Evolutionary conservation across 306 rosid species (phyloP), one percentile per base, ranked within the genome.

Genomic region (Castanea crenata): DNA sequence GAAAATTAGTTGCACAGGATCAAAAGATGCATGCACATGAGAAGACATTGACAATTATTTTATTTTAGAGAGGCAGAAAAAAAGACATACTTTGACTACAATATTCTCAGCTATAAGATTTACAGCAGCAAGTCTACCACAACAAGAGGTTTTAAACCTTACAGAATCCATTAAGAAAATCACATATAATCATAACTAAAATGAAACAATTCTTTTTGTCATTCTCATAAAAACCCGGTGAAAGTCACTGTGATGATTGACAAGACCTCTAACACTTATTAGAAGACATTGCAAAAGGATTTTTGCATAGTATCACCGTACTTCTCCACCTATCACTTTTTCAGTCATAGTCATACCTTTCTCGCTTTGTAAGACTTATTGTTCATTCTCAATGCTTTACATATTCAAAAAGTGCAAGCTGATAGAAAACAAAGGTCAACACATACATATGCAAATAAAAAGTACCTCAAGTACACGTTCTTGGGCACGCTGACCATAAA

Each of bases 401-500:
- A 49, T 49, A 12, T 49, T 49, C 5, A 49, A 49, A 49, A 49
- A 49, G 54, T 12, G 16, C 16, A 49, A 49, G 54, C 54, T 49
- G 4, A 49, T 49, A 49, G 54, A 49, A 49, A 49, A 13, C 59
- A 23, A 84, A 71, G 68, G 18, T 34, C 44, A 78, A 67, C 3
- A 23, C 27, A 27, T 58, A 49, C 19, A 34, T 21, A 32, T 55
- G 73, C 61, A 49, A 73, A 79, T 71, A 55, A 74, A 57, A 69
- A 32, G 85, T 83, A 95, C 99, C 99, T 93, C 95, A 67, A 90
- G 81, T 38, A 86, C 82, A 34, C 73, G 81, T 69, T 87, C 91
- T 79, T 77, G 90, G 84, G 91, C 89, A 55, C 72, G 85, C 75
- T 74, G 84, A 80, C 83, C 84, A 75, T 84, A 81, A 76, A 67